Evolutionary conservation across 2,329 filamentous ascomycete species (phyloP), one percentile per base, ranked within the genome.

Genomic region (Coniochaeta pulveracea): DNA sequence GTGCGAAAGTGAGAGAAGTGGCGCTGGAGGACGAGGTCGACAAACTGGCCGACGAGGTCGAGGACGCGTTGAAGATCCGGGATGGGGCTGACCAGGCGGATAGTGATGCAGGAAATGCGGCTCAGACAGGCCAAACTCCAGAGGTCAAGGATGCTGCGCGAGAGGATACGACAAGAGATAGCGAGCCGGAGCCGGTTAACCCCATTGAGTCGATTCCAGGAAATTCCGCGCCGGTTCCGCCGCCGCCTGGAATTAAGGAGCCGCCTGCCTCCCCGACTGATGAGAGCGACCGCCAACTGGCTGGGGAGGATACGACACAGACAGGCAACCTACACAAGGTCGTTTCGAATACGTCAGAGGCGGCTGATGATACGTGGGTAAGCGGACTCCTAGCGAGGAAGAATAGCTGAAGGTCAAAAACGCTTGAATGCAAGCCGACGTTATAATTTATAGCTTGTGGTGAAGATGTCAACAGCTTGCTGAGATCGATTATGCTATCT

Each of bases 21-120:
- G 49, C 50, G 5, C 45, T 60, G 4, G 56, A 65, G 10, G 61
- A 66, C 14, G 64, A 69, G 44, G 51, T 70, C 3, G 50, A 42
- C 11, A 44, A 47, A 34, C 38, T 58, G 34, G 46, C 50, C 10
- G 45, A 51, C 17, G 46, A 47, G 31, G 45, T 58, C 18, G 51
- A 48, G 26, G 38, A 49, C 27, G 43, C 37, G 4, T 38, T 54
- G 31, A 39, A 40, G 8, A 32, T 51, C n/a, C n/a, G n/a, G n/a
- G n/a, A n/a, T n/a, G n/a, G n/a, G n/a, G n/a, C n/a, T 19, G 37
- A 40, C 9, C 40, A 40, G 3, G 35, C 40, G 9, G 23, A 26
- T 29, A 25, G 25, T 8, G 24, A 26, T 8, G 39, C 34, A 23
- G 34, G 14, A 15, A 33, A 31, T 33, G 26, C 38, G 6, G 27